Conservation (phyloP, 2,329 filamentous ascomycete genomes). For the Cadophora malorum region DNA sequence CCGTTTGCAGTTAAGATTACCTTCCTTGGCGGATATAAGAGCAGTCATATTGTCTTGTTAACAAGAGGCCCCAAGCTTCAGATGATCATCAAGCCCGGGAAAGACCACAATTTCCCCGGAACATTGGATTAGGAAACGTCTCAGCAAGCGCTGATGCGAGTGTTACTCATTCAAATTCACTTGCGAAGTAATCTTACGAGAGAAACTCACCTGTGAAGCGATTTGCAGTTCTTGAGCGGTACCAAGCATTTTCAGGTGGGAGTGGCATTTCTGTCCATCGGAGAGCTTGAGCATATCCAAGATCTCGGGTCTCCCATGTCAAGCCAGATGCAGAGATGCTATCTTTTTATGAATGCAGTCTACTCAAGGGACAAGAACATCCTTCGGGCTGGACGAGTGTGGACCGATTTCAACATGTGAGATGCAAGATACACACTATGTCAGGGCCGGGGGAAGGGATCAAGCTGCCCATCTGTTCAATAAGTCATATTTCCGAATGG, state of each 20-base stretch:
- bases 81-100: not conserved
- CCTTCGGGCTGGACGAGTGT: not conserved
- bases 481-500: not conserved
- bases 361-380: not conserved
- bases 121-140: not conserved
- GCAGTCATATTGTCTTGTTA: not conserved
- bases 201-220: no score
- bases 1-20: not conserved
- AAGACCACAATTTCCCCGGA: not conserved
- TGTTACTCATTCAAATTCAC: not conserved
- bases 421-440: not conserved
- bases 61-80: not conserved
- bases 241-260: no score
- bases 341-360: not conserved
- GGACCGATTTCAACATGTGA: not conserved
- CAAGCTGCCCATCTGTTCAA: not conserved
- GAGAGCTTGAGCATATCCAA: not conserved
- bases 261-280: no score
- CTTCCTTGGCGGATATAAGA: not conserved
- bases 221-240: no score
- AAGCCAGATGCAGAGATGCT: not conserved
- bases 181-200: not conserved
- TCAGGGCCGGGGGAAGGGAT: not conserved
- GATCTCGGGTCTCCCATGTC: not conserved
- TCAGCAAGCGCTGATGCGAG: not conserved